Evolutionary conservation across 805 yeast species (phyloP).

Genomic region (Candida multigemmis): DNA sequence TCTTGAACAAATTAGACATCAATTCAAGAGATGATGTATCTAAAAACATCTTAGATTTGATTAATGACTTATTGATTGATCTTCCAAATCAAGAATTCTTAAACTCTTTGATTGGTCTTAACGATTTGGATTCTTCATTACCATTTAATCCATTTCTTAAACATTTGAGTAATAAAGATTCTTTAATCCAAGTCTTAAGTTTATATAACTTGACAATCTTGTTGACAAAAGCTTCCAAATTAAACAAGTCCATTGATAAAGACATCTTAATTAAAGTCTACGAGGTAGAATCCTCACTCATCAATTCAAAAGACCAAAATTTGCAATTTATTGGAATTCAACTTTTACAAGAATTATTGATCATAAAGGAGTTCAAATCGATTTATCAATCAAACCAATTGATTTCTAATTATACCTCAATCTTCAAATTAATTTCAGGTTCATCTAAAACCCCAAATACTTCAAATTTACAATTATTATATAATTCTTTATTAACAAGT

Average conservation of each 20-base stretch:
- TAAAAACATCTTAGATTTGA: constrained; percentile 53
- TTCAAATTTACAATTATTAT: constrained; percentile 70
- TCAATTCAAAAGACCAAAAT: constrained; percentile 29
- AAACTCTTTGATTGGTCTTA: constrained; percentile 32
- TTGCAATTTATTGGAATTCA: constrained; percentile 55
- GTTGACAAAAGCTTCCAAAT: constrained; percentile 19
- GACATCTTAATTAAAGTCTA: constrained; percentile 30
- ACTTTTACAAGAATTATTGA: constrained; percentile 51
- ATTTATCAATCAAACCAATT: constrained; percentile 32
- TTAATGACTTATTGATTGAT: constrained; percentile 46
- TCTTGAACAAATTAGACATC: constrained; percentile 39
- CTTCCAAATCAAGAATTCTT: constrained; percentile 23
- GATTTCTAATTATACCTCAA: constrained; percentile 7
- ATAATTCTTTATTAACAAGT: constrained; percentile 63
- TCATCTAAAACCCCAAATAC: constrained; percentile 28
- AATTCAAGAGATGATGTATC: constrained; percentile 53
- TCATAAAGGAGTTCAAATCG: constrained; percentile 43
- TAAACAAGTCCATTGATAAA: constrained; percentile 18
- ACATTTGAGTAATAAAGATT: constrained; percentile 47
- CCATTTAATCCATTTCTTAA: constrained; percentile 47
- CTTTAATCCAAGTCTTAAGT: constrained; percentile 44
- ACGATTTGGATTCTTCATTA: constrained; percentile 31
- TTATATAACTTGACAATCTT: constrained; percentile 46
- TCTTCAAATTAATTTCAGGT: constrained; percentile 12
- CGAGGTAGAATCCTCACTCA: constrained; percentile 23